Evolutionary conservation across 2,329 filamentous ascomycete genomes (phyloP).

Genomic region (Pezizomycotina sp.): DNA sequence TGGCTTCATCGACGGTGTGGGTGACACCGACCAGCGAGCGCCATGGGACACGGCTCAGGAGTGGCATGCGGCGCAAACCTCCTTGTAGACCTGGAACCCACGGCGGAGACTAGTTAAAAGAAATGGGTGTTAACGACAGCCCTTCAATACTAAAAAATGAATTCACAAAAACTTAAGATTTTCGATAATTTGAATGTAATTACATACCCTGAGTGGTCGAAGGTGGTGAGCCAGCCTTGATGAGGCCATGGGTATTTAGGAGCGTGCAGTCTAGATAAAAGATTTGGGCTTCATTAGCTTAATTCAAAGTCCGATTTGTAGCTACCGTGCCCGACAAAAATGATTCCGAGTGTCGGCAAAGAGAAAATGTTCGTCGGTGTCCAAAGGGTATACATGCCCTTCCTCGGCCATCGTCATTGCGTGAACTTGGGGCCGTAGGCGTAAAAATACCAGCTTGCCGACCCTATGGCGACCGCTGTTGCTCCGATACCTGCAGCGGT

Average conservation of each 20-base stretch:
- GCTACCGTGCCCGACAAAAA: conserved; percentile 18
- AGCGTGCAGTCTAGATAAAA: conserved; percentile 59
- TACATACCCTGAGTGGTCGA: conserved; percentile 87
- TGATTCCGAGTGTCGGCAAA: conserved; percentile 19
- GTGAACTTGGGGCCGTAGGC: conserved; percentile 77
- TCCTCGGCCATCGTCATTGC: conserved; percentile 91
- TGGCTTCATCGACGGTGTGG: conserved; percentile 95
- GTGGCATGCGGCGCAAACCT: conserved; percentile 96
- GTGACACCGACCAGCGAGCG: conserved; percentile 75
- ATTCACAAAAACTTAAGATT: background rate
- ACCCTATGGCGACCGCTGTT: conserved; percentile 70
- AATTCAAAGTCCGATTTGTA: conserved; percentile 13
- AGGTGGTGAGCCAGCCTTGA: conserved; percentile 79
- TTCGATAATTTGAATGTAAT: background rate
- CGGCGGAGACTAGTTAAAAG: conserved; percentile 63
- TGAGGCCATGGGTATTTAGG: conserved; percentile 94
- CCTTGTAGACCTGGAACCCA: conserved; percentile 98
- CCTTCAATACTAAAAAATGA: conserved; percentile 1
- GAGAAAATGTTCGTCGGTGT: conserved; percentile 12
- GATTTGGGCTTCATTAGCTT: no score
- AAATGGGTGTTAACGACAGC: conserved; percentile 3
- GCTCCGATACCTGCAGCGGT: conserved; percentile 77
- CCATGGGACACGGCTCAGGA: conserved; percentile 88
- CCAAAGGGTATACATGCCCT: conserved; percentile 54
- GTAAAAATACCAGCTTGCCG: conserved; percentile 93